phyloP scores from a whole-genome alignment of 1,284 basidiomycete genomes.

The Sporisorium graminicola region DNA sequence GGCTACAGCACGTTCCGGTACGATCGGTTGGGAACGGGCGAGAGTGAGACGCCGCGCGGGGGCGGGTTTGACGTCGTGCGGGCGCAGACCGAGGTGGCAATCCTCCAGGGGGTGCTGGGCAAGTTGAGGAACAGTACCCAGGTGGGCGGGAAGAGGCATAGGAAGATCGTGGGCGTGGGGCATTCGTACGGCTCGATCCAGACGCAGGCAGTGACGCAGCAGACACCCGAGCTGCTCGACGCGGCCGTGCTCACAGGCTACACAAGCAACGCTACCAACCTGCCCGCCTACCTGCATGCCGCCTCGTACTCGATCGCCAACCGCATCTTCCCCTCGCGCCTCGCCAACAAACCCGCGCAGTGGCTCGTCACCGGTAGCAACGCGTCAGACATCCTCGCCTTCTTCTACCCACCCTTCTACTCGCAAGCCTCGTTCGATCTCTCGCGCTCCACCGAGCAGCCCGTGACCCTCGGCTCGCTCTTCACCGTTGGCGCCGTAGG shows the following conservation, averaged over 20 bases:
- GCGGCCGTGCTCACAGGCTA: slow-evolving; percentile 69
- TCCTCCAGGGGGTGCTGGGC: slow-evolving; percentile 65
- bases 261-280: slow-evolving; percentile 54
- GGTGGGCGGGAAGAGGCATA: slow-evolving; percentile 36
- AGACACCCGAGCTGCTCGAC: slow-evolving; percentile 63
- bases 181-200: slow-evolving; percentile 54
- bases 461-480: slow-evolving; percentile 69
- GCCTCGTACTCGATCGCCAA: slow-evolving; percentile 67
- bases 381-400: slow-evolving; percentile 68
- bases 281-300: slow-evolving; percentile 56
- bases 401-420: slow-evolving; percentile 71
- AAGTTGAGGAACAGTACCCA: slow-evolving; percentile 52
- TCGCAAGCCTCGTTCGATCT: slow-evolving; percentile 56
- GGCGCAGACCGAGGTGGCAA: slow-evolving; percentile 68
- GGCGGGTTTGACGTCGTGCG: slow-evolving; percentile 67
- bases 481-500: slow-evolving; percentile 56
- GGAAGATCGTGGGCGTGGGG: slow-evolving; percentile 57
- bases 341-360: slow-evolving; percentile 34
- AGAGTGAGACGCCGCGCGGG: slow-evolving; percentile 59
- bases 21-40: slow-evolving; percentile 69
- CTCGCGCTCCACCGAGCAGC: slow-evolving; percentile 57
- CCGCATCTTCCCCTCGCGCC: slow-evolving; percentile 45
- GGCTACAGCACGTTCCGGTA: slow-evolving; percentile 64
- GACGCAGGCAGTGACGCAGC: slow-evolving; percentile 56
- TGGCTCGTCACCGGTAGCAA: slow-evolving; percentile 62